Evolutionary conservation across 2,329 filamentous ascomycete species (phyloP), one percentile per base, ranked within the genome.

Genomic region (Shiraia bambusicola): DNA sequence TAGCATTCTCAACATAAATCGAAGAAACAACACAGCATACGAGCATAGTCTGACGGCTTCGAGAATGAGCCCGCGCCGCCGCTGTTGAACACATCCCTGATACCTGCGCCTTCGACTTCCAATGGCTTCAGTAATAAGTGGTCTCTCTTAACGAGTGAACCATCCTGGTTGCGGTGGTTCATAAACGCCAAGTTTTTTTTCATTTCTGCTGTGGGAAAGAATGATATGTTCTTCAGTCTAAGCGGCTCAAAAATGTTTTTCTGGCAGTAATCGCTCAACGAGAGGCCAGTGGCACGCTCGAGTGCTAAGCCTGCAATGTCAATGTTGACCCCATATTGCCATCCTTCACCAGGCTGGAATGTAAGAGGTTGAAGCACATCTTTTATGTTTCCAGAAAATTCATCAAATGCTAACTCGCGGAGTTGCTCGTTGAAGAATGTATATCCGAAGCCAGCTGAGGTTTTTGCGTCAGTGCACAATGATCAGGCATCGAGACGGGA

Each of bases 61-160:
- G 79, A 78, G 55, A 80, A 86, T 41, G 77, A 72, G 2, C 83
- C 83, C 10, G 73, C 81, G 2, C 83, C 83, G 8, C 77, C 83
- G 34, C 74, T 78, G 58, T 83, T 75, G 56, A 83, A 76, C 2
- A 78, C 58, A 11, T 50, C 39, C 12, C 65, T 63, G 27, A 78
- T 71, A 2, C 72, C 63, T 5, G 71, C 59, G 3, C 63, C 66
- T 5, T 71, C 62, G 2, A 66, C 72, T 7, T 73, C 57, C 2
- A 82, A 58, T 0, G 78, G 72, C 7, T 66, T 65, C 6, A 76
- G 75, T 27, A 74, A 69, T 1, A 76, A 55, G 53, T 84, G 81
- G 40, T 84, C 77, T 27, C 67, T 57, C 47, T 63, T 59, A 3
- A 47, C 48, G 19, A 65, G 29, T n/a, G 45, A 43, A 38, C 62